phyloP scores from a whole-genome alignment of 345 rosid genomes.

The Odontarrhena argentea region DNA sequence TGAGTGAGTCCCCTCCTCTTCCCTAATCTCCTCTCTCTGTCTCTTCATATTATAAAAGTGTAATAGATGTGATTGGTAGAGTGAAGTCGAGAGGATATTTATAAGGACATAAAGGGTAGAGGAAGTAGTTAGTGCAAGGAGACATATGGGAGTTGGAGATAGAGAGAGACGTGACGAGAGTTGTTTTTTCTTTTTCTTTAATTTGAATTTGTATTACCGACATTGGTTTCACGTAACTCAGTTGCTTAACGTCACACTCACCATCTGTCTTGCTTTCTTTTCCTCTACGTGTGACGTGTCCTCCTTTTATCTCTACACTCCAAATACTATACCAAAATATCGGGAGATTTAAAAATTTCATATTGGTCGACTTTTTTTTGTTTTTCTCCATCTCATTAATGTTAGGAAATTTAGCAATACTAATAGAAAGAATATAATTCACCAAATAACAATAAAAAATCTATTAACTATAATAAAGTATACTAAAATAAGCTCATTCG shows the following conservation, averaged over 20 bases:
- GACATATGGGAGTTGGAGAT: slow-evolving; percentile 35
- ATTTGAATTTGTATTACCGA: slow-evolving; percentile 31
- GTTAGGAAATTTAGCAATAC: too few species aligned
- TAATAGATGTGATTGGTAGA: slow-evolving; percentile 28
- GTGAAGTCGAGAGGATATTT: slow-evolving; percentile 39
- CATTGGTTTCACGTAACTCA: slow-evolving; percentile 35
- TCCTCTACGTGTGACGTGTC: slow-evolving; percentile 24
- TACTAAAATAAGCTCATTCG: too few species aligned
- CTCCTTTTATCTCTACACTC: slow-evolving; percentile 1
- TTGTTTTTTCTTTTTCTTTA: slow-evolving; percentile 10
- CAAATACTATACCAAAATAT: slow-evolving; percentile 25
- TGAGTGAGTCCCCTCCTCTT: slow-evolving; percentile 1
- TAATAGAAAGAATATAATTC: too few species aligned
- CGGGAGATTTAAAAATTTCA: neutral
- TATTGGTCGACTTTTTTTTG: too few species aligned
- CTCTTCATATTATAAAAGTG: slow-evolving; percentile 22
- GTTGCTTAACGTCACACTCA: slow-evolving; percentile 32
- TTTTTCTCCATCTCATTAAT: too few species aligned
- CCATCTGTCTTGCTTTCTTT: slow-evolving; percentile 28
- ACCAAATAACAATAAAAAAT: too few species aligned
- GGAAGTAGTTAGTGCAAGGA: slow-evolving; percentile 17
- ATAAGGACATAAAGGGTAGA: slow-evolving; percentile 35
- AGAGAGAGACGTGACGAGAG: slow-evolving; percentile 33
- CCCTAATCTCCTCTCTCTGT: slow-evolving; percentile 47
- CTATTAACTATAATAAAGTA: too few species aligned